Percentiles rank a stretch among this genome's conserved stretches.
phyloP scores from a whole-genome alignment of 257 asterid species.

The Verbascum thapsus region DNA sequence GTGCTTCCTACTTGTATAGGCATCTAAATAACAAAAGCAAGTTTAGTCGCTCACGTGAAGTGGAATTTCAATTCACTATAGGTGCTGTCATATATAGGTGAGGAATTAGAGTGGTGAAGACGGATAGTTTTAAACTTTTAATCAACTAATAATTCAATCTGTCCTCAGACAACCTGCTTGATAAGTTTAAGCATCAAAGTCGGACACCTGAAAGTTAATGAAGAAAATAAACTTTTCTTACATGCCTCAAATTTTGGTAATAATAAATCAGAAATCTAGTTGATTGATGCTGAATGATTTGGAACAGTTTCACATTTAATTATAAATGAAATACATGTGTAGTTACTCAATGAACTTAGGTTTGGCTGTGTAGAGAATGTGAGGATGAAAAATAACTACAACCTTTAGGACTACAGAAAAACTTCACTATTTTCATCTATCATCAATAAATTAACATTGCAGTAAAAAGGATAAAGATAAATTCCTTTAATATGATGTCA shows the following conservation, averaged over 20 bases:
- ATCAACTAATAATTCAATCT: not conserved
- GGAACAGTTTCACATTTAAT: not conserved
- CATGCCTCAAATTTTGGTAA: not conserved
- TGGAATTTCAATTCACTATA: not conserved
- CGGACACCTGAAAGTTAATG: slow-evolving; percentile 2
- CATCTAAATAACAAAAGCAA: not conserved
- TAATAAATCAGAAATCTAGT: not conserved
- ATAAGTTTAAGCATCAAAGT: not conserved
- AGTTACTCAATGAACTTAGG: not conserved
- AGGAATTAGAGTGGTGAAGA: not conserved
- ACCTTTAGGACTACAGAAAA: not conserved
- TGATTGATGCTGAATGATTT: not conserved
- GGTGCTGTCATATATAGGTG: slow-evolving; percentile 8
- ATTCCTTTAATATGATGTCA: not conserved
- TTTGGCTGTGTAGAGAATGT: slow-evolving; percentile 22
- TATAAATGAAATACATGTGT: not conserved
- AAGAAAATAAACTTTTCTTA: not conserved
- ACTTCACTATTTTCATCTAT: not conserved
- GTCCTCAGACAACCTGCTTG: not conserved
- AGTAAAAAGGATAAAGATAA: not conserved
- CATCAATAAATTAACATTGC: not conserved
- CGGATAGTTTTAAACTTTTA: not conserved
- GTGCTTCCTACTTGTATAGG: not conserved
- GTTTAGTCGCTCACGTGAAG: slow-evolving; percentile 5
- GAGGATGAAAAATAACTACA: not conserved